These are phyloP conservation scores for Pelargonium citronellum DNA, from an alignment of 441 rosid species.

Conservation along the genomic window DNA sequence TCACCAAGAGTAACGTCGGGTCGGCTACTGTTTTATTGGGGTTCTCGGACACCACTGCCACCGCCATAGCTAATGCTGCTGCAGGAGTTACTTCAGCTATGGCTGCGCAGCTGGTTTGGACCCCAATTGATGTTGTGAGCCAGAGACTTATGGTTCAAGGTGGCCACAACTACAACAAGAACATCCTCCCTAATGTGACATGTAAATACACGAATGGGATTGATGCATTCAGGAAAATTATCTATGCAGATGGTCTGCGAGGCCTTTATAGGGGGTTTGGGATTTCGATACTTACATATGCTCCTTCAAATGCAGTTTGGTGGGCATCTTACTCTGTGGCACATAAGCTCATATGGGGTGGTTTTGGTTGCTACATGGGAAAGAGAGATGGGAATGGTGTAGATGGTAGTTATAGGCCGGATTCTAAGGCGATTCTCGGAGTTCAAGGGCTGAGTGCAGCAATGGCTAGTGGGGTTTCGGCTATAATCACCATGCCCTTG, in stretches of 20 bases:
- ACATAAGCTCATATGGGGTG: conserved; percentile 45
- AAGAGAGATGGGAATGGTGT: conserved; percentile 28
- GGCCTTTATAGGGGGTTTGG: conserved; percentile 72
- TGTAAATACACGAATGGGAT: conserved; percentile 52
- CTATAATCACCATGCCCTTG: conserved; percentile 31
- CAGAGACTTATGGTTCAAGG: conserved; percentile 78
- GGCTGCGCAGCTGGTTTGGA: conserved; percentile 78
- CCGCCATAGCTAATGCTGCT: conserved; percentile 53
- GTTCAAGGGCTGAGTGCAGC: conserved; percentile 32
- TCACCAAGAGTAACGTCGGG: conserved; percentile 61
- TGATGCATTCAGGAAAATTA: conserved; percentile 56
- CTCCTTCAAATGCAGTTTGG: conserved; percentile 69
- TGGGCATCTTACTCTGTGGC: conserved; percentile 70
- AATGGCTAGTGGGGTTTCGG: conserved; percentile 33
- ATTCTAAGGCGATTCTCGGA: conserved; percentile 20
- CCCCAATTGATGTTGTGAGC: conserved; percentile 70
- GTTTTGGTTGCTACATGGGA: conserved; percentile 34
- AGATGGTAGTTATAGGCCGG: conserved; percentile 20
- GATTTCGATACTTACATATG: conserved; percentile 64
- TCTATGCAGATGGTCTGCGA: conserved; percentile 46
- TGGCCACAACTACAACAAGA: conserved; percentile 23
- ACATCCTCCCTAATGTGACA: conserved; percentile 18
- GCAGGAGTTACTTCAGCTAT: conserved; percentile 64
- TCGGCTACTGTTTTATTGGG: conserved; percentile 49
- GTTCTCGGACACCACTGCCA: conserved; percentile 46